A percentile compares a stretch with the other conserved stretches of the same genome.
Evolutionary conservation across 2,329 filamentous ascomycete genomes (phyloP).

Genomic region (Pseudodiploospora longispora): DNA sequence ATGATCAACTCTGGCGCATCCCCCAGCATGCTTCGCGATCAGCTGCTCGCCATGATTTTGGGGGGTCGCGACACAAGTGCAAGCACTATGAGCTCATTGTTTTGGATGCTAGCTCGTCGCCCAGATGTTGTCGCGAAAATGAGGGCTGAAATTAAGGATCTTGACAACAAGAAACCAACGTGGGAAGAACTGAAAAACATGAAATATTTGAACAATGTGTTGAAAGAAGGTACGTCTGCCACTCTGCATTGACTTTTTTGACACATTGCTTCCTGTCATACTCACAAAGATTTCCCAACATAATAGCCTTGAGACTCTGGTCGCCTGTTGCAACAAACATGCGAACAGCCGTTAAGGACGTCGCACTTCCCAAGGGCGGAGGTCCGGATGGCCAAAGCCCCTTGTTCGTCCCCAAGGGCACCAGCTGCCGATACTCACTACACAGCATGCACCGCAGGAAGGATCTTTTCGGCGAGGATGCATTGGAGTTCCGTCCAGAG

Average conservation of each 20-base stretch:
- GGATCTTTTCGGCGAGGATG: conserved; percentile 34
- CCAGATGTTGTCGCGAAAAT: conserved; percentile 37
- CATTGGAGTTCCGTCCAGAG: conserved; percentile 35
- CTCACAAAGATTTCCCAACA: background rate
- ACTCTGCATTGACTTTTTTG: too few species aligned
- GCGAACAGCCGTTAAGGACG: conserved; percentile 32
- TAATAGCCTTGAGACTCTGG: conserved; percentile 33
- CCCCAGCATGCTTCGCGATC: conserved; percentile 37
- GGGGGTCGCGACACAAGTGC: conserved; percentile 53
- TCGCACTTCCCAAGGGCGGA: conserved; percentile 32
- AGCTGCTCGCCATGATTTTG: conserved; percentile 46
- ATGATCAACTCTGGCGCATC: conserved; percentile 39
- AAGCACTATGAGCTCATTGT: conserved; percentile 38
- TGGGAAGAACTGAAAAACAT: conserved; percentile 51
- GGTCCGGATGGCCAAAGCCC: conserved; percentile 30
- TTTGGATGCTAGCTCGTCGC: conserved; percentile 37
- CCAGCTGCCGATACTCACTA: conserved; percentile 26
- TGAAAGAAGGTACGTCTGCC: conserved; percentile 36
- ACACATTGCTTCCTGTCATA: background rate
- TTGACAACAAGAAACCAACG: conserved; percentile 35
- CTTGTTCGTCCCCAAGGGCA: conserved; percentile 30
- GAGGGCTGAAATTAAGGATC: conserved; percentile 30
- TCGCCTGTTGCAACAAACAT: conserved; percentile 36
- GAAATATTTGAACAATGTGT: conserved; percentile 50
- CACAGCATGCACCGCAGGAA: conserved; percentile 30